Evolutionary conservation across 192 early-diverging fungal species (phyloP).

Genomic region (Rhizophagus clarus): DNA sequence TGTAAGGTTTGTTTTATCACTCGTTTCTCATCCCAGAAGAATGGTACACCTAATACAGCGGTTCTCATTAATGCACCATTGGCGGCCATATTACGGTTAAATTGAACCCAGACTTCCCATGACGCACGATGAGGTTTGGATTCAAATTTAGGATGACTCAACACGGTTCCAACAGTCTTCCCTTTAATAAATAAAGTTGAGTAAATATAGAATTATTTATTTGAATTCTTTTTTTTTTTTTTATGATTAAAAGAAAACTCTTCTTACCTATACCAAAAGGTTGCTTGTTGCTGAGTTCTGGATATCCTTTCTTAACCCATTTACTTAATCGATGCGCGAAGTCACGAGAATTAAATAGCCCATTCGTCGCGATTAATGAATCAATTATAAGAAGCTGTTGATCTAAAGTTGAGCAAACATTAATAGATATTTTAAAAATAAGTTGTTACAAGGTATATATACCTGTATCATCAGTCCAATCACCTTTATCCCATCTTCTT

Average conservation of each 20-base stretch:
- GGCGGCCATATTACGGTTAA: slow-evolving; percentile 39
- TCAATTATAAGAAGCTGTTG: slow-evolving; percentile 61
- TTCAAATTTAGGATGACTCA: slow-evolving; percentile 48
- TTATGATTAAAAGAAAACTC: not conserved
- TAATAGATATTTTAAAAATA: not conserved
- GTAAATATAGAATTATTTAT: not conserved
- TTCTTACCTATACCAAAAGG: slow-evolving; percentile 47
- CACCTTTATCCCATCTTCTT: slow-evolving; percentile 41
- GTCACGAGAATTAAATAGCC: slow-evolving; percentile 47
- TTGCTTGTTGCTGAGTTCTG: slow-evolving; percentile 51
- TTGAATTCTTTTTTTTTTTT: not conserved
- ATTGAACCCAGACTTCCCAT: slow-evolving; percentile 44
- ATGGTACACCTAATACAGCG: slow-evolving; percentile 40
- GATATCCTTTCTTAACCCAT: slow-evolving; percentile 58
- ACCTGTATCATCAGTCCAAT: slow-evolving; percentile 53
- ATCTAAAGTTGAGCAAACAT: slow-evolving; percentile 54
- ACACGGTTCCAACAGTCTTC: slow-evolving; percentile 48
- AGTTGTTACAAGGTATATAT: not conserved
- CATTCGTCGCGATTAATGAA: slow-evolving; percentile 51
- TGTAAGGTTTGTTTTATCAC: slow-evolving; percentile 43
- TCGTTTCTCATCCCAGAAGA: slow-evolving; percentile 45
- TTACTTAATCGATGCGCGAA: slow-evolving; percentile 53
- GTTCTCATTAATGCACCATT: slow-evolving; percentile 50
- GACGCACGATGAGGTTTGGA: slow-evolving; percentile 50
- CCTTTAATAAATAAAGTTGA: slow-evolving; percentile 30